Evolutionary conservation across 1,139 yeast genomes (phyloP).

Genomic region (Zygosaccharomyces sapae): DNA sequence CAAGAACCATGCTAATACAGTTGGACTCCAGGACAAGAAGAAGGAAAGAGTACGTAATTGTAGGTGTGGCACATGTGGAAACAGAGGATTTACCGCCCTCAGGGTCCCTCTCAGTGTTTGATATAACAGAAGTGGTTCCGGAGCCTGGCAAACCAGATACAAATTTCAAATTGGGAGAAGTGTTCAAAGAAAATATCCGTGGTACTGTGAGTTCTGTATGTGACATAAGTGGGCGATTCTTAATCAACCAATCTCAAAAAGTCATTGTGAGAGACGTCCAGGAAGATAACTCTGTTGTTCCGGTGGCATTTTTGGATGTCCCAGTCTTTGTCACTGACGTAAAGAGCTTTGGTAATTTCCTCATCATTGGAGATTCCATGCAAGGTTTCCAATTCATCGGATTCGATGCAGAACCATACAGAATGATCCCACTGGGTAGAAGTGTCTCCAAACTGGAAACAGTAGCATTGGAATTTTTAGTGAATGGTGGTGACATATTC

Average conservation of each 20-base stretch:
- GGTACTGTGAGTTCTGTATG: conserved; percentile 82
- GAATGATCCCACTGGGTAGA: conserved; percentile 75
- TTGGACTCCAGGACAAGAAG: conserved; percentile 49
- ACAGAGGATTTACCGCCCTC: conserved; percentile 80
- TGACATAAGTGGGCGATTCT: conserved; percentile 78
- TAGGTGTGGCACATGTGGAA: conserved; percentile 74
- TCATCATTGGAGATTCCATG: conserved; percentile 74
- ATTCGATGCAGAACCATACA: conserved; percentile 90
- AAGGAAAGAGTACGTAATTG: conserved; percentile 64
- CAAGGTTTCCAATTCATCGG: conserved; percentile 82
- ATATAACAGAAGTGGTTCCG: conserved; percentile 80
- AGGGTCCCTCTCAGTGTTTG: conserved; percentile 73
- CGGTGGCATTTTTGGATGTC: conserved; percentile 90
- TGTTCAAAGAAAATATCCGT: conserved; percentile 71
- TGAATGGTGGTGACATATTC: conserved; percentile 63
- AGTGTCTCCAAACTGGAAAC: conserved; percentile 65
- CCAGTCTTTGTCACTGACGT: conserved; percentile 75
- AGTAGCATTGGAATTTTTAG: conserved; percentile 61
- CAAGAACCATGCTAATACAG: conserved; percentile 36
- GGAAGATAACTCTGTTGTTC: conserved; percentile 44
- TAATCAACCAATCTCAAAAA: conserved; percentile 87
- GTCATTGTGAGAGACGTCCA: conserved; percentile 76
- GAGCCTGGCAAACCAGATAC: conserved; percentile 88
- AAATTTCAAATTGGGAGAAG: conserved; percentile 68
- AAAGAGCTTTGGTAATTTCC: conserved; percentile 75